Percentiles rank a stretch among this genome's conserved stretches.
phyloP scores from a whole-genome alignment of 2,329 filamentous ascomycete genomes.

The Fusarium euwallaceae region DNA sequence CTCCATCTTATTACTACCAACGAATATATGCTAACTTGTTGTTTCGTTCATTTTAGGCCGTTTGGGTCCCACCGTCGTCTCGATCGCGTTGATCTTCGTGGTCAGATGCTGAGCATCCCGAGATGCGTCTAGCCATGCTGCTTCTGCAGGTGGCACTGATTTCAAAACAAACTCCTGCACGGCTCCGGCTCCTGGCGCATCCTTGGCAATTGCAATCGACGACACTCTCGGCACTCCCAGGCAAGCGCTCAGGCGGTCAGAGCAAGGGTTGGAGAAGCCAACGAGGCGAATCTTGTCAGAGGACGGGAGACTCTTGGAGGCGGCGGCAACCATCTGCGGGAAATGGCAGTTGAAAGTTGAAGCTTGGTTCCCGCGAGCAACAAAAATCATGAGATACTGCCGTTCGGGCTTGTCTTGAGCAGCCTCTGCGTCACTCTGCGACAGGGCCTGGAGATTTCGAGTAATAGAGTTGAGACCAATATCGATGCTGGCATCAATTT shows the following conservation, averaged over 20 bases:
- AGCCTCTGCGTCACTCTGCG: constrained; percentile 30
- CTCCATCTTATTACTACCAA: not conserved
- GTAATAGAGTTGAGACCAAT: constrained; percentile 76
- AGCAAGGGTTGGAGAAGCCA: constrained; percentile 71
- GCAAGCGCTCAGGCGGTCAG: constrained; percentile 67
- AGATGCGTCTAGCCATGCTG: constrained; percentile 63
- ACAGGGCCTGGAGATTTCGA: constrained; percentile 65
- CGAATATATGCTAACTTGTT: not conserved
- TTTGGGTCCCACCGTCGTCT: constrained; percentile 54
- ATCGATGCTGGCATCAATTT: constrained; percentile 69
- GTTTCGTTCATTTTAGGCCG: constrained; percentile 29
- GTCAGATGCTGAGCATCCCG: constrained; percentile 44
- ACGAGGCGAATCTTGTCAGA: constrained; percentile 67
- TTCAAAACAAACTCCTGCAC: constrained; percentile 69
- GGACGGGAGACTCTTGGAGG: constrained; percentile 58
- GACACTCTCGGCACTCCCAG: constrained; percentile 75
- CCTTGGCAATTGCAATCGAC: constrained; percentile 70
- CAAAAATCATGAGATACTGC: constrained; percentile 68
- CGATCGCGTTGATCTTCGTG: constrained; percentile 52
- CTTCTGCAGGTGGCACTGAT: constrained; percentile 64
- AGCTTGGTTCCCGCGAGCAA: constrained; percentile 69
- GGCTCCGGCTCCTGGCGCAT: constrained; percentile 68
- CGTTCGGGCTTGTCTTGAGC: not conserved
- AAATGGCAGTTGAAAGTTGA: constrained; percentile 72
- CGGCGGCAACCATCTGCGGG: constrained; percentile 65